Percentiles rank a stretch among this genome's conserved stretches.
These are phyloP conservation scores for Hyaloscypha hepaticicola DNA, from an alignment of 495 filamentous ascomycete genomes.

Conservation along the genomic window DNA sequence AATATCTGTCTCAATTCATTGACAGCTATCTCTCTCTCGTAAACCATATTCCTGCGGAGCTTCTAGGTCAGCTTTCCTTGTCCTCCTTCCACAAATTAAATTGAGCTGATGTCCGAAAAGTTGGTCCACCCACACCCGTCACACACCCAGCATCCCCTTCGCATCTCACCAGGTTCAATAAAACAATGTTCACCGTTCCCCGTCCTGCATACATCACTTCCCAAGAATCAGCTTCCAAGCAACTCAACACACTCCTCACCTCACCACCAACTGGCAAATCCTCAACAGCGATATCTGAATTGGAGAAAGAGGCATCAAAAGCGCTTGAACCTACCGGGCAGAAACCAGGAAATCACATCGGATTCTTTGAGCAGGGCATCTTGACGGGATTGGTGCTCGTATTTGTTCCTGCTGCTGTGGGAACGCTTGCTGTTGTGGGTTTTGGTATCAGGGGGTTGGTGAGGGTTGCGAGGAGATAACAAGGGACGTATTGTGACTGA, in stretches of 20 bases:
- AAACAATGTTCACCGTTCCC: no score
- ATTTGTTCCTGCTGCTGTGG: no score
- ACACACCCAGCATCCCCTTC: neutral
- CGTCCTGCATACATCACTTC: neutral
- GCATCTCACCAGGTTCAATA: neutral
- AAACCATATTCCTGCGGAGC: conserved; percentile 12
- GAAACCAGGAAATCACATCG: conserved; percentile 10
- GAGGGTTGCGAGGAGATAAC: neutral
- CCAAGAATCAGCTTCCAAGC: neutral
- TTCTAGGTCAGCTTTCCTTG: conserved; percentile 4
- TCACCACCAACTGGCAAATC: no score
- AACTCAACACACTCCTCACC: no score
- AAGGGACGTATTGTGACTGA: no score
- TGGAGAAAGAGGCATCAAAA: neutral
- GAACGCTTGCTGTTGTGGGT: no score
- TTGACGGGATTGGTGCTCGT: conserved; percentile 3
- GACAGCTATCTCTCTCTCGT: neutral
- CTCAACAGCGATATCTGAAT: no score
- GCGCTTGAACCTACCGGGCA: conserved; percentile 11
- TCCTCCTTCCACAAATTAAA: neutral
- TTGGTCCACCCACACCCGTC: neutral
- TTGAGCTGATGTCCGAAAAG: no score
- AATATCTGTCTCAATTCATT: conserved; percentile 4
- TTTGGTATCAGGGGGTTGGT: neutral
- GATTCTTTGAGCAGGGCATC: conserved; percentile 24